Evolutionary conservation across 2,329 filamentous ascomycete genomes (phyloP), one percentile per base, ranked within the genome.

Genomic region (Nigrospora oryzae): DNA sequence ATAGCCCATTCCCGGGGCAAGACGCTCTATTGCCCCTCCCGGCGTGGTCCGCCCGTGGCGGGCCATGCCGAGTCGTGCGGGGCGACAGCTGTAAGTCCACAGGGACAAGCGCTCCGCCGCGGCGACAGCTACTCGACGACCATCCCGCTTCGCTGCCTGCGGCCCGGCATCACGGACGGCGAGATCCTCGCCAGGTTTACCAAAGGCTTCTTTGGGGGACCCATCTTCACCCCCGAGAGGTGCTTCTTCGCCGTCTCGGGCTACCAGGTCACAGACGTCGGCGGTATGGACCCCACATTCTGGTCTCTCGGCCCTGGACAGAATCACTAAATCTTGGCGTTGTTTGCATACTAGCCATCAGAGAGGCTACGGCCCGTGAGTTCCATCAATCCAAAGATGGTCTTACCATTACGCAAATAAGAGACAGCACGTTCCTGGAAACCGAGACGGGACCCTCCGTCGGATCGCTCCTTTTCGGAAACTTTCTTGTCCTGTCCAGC

Each of bases 111-210:
- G 16, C 36, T 38, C 12, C 6, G n/a, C 14, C 12, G n/a, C 11
- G 36, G 36, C 36, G 42, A 43, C n/a, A 43, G 17, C 14, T 43
- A 38, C 15, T 30, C 33, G 8, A 19, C 42, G 13, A 30, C 11
- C 13, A 31, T 43, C 12, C 42, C 42, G 4, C 12, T 43, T 4
- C 17, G 19, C 17, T 10, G n/a, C 10, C 23, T 43, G 42, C 23
- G 19, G 23, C 14, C 12, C 16, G 34, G 28, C 35, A 38, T 43
- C 19, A 43, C 33, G 11, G 42, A 43, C 35, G 34, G 32, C 7
- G 42, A 43, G 15, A 43, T 43, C n/a, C 42, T 43, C 4, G 42
- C 42, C n/a, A 15, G 35, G 12, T 38, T 43, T 32, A 38, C 13
- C 8, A 15, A n/a, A 12, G 42, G 42, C 5, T 43, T 43, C 23